phyloP scores from a whole-genome alignment of 257 asterid species.

The Eustoma russellianum region DNA sequence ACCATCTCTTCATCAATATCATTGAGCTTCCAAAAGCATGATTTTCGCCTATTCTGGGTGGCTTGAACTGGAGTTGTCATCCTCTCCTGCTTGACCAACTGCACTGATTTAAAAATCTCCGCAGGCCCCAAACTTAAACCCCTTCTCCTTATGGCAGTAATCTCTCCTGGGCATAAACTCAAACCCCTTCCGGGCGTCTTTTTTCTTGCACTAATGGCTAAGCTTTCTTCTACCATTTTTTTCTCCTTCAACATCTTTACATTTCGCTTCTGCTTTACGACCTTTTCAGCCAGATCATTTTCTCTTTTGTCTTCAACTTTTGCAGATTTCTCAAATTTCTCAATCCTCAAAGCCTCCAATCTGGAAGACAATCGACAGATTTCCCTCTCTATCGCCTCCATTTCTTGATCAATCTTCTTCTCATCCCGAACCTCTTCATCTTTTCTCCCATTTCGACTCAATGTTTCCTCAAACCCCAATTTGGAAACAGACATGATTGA shows the following conservation, averaged over 20 bases:
- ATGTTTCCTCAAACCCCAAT: slow-evolving; percentile 16
- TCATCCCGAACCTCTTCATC: slow-evolving; percentile 34
- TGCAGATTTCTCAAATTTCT: slow-evolving; percentile 37
- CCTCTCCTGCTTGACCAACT: slow-evolving; percentile 29
- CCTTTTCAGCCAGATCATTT: slow-evolving; percentile 51
- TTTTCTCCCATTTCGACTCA: slow-evolving; percentile 7
- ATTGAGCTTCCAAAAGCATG: slow-evolving; percentile 67
- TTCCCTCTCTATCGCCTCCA: slow-evolving; percentile 59
- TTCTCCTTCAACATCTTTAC: slow-evolving; percentile 19
- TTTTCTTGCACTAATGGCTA: slow-evolving; percentile 24
- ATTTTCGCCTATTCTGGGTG: slow-evolving; percentile 48
- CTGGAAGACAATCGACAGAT: slow-evolving; percentile 45
- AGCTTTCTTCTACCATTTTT: slow-evolving; percentile 27
- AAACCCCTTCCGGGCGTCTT: slow-evolving; percentile 55
- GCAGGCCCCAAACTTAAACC: slow-evolving; percentile 81
- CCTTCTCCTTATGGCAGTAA: slow-evolving; percentile 37
- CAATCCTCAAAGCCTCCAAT: slow-evolving; percentile 51
- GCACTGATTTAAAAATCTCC: slow-evolving; percentile 44
- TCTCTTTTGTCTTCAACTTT: slow-evolving; percentile 42
- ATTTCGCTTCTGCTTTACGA: slow-evolving; percentile 46
- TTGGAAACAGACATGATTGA: slow-evolving; percentile 11
- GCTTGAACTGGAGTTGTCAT: slow-evolving; percentile 46
- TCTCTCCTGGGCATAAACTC: slow-evolving; percentile 80
- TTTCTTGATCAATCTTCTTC: slow-evolving; percentile 63
- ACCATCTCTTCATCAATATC: slow-evolving; percentile 59